Conservation (phyloP, 148 eudicot species). For the Rhododendron kiyosumense region DNA sequence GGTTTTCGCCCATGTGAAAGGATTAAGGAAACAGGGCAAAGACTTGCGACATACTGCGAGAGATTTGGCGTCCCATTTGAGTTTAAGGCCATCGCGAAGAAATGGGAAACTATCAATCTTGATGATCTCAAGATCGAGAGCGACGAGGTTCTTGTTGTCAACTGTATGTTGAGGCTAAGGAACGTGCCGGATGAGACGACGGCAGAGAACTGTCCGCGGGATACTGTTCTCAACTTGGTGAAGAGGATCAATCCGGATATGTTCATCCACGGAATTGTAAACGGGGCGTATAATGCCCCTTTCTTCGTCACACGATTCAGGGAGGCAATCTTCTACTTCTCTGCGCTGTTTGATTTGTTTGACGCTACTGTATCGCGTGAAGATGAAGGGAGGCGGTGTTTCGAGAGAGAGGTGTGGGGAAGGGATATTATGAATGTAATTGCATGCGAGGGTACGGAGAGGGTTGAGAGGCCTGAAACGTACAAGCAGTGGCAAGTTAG, state of each 20-base stretch:
- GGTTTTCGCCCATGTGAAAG: conserved; percentile 51
- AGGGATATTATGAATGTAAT: conserved; percentile 45
- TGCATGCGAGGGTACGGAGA: conserved; percentile 59
- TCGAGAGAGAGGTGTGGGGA: conserved; percentile 35
- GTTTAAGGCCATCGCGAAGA: conserved; percentile 41
- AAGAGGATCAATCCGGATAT: conserved; percentile 32
- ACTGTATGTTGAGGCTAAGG: conserved; percentile 20
- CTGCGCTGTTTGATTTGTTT: conserved; percentile 33
- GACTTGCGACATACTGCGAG: conserved; percentile 41
- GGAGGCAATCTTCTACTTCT: conserved; percentile 35
- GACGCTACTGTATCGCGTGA: conserved; percentile 25
- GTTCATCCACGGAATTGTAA: conserved; percentile 31
- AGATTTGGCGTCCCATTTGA: conserved; percentile 45
- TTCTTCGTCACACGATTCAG: conserved; percentile 33
- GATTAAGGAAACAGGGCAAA: conserved; percentile 45
- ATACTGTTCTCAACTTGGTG: conserved; percentile 30
- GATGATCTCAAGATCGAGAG: conserved; percentile 33
- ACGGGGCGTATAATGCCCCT: conserved; percentile 31
- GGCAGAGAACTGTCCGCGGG: conserved; percentile 29
- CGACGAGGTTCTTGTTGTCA: conserved; percentile 33
- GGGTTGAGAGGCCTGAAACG: conserved; percentile 59
- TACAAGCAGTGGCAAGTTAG: conserved; percentile 67
- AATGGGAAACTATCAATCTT: conserved; percentile 35
- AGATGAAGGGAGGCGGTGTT: conserved; percentile 17
- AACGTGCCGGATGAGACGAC: conserved; percentile 36